Percentiles rank a stretch among this genome's conserved stretches.
Evolutionary conservation across 306 rosid genomes (phyloP).

Genomic region (Lotus japonicus): DNA sequence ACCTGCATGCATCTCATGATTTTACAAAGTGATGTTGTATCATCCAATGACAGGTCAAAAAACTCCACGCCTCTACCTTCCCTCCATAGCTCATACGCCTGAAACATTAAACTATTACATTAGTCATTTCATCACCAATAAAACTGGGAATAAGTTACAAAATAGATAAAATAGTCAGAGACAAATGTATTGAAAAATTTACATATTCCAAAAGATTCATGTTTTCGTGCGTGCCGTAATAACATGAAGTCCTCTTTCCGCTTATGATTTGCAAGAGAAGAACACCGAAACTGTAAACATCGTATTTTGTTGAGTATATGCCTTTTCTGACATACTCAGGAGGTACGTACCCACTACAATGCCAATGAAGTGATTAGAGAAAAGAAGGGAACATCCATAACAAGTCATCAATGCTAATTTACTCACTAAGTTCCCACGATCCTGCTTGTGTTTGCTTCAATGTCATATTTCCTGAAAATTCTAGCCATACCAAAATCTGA

Average conservation of each 20-base stretch:
- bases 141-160: not conserved
- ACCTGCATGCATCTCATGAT: conserved; percentile 58
- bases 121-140: not conserved
- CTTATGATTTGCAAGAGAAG: conserved; percentile 66
- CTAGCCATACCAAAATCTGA: conserved; percentile 72
- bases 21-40: conserved; percentile 35
- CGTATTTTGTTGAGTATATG: conserved; percentile 48
- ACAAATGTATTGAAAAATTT: conserved; percentile 3
- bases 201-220: conserved; percentile 52
- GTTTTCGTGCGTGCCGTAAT: conserved; percentile 35
- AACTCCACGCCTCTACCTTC: conserved; percentile 41
- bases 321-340: conserved; percentile 57
- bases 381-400: not conserved
- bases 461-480: conserved; percentile 45
- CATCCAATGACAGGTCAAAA: conserved; percentile 45
- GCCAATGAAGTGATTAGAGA: conserved; percentile 11
- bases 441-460: conserved; percentile 53
- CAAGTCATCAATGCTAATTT: not conserved
- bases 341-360: conserved; percentile 54
- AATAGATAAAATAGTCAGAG: not conserved
- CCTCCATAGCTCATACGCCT: conserved; percentile 57
- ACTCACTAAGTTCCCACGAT: conserved; percentile 65
- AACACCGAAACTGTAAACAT: conserved; percentile 38
- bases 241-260: conserved; percentile 39
- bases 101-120: not conserved